Evolutionary conservation across 2,329 filamentous ascomycete genomes (phyloP), one percentile per base, ranked within the genome.

Genomic region (Cercospora sp.): DNA sequence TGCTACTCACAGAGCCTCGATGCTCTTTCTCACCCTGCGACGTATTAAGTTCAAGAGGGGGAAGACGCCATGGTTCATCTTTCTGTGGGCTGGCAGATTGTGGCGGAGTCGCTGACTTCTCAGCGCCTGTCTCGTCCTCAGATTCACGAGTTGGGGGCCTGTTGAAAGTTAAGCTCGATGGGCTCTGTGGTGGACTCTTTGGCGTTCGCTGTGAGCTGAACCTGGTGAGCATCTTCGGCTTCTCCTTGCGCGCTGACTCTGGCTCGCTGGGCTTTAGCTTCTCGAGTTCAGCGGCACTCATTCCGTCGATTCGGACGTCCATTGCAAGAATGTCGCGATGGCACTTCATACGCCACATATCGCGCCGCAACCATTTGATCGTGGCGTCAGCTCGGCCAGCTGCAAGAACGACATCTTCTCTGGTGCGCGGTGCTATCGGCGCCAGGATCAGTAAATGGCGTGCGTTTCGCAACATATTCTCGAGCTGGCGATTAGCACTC

Each of bases 351-450:
- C 90, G 91, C 93, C 94, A 97, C 20, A 97, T 95, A 72, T 97
- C 93, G 78, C 96, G 90, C 69, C 94, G 87, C n/a, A 90, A 89
- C 94, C 94, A 97, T 78, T 95, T 97, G 68, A 99, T 82, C 77
- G 94, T 93, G 3, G 93, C 93, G 65, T 94, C 89, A 80, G 97
- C 90, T 7, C 91, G 89, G 5, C 90, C 92, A 20, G 95, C 94
- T 18, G 93, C 91, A 71, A 91, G 85, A n/a, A 97, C 85, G 64
- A 98, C 86, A 68, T 93, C 88, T 68, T 98, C 94, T 68, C 95
- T 87, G 0, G 93, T 94, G 79, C 93, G 93, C n/a, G 90, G 89
- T 75, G 97, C 91, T 57, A 99, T 93, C 0, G 95, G 95, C 0
- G 94, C 92, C 26, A 98, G 81, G 20, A 98, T 89, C 68, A 94